Conservation (phyloP, 371 early-diverging fungal species). For the Sporodiniella umbellata region DNA sequence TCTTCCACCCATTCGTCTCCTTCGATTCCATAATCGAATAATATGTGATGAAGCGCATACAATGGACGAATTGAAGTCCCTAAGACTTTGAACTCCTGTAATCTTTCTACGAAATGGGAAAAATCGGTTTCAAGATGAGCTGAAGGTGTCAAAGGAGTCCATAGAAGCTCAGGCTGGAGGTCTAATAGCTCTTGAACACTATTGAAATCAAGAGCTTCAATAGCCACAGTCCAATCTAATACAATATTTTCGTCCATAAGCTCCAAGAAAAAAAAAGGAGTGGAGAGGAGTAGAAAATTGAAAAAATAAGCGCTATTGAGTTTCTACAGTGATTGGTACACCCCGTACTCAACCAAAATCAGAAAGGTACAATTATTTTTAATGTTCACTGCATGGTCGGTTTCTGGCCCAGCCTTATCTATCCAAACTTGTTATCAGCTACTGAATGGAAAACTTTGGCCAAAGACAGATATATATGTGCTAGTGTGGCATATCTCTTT, state of each 20-base stretch:
- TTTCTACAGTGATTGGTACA: too few relatives aligned
- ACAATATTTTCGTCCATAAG: conserved; percentile 14
- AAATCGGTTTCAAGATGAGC: conserved; percentile 23
- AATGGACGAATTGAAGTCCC: conserved; percentile 18
- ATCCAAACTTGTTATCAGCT: too few relatives aligned
- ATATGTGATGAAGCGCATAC: conserved; percentile 23
- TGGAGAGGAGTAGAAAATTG: too few relatives aligned
- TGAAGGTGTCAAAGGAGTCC: conserved; percentile 16
- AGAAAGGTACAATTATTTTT: too few relatives aligned
- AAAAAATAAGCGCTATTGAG: too few relatives aligned
- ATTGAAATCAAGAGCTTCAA: conserved; percentile 21
- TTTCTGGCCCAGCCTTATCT: too few relatives aligned
- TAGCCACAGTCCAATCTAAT: conserved; percentile 23
- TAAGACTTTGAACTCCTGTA: conserved; percentile 11
- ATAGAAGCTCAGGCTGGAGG: conserved; percentile 16
- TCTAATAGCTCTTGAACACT: conserved; percentile 15
- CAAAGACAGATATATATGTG: too few relatives aligned
- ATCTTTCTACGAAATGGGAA: conserved; percentile 14
- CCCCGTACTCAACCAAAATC: too few relatives aligned
- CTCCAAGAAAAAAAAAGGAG: too few relatives aligned
- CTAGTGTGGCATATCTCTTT: too few relatives aligned
- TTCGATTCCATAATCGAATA: conserved; percentile 19
- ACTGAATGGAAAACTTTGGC: too few relatives aligned
- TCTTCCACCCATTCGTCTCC: conserved; percentile 23
- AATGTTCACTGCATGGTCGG: too few relatives aligned